phyloP scores from a whole-genome alignment of 306 rosid species.

The Prunus padus region DNA sequence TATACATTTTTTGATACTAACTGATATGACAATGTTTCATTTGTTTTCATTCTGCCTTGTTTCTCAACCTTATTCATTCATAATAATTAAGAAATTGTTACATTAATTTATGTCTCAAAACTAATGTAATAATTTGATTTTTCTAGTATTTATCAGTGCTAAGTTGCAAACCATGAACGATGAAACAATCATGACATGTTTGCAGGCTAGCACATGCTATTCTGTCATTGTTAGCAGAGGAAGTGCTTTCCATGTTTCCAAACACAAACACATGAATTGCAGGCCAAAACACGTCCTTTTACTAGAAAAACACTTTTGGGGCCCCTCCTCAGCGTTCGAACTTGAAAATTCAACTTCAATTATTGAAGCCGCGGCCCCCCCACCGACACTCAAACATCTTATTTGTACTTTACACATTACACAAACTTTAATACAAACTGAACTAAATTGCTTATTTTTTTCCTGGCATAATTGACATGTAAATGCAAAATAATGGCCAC shows the following conservation, averaged over 20 bases:
- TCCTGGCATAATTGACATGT: too few relatives aligned
- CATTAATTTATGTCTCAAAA: too few relatives aligned
- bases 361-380: slow-evolving; percentile 2
- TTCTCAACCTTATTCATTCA: too few relatives aligned
- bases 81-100: too few relatives aligned
- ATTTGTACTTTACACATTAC: too few relatives aligned
- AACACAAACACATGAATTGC: not conserved
- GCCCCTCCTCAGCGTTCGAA: not conserved
- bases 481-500: too few relatives aligned
- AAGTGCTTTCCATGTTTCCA: slow-evolving; percentile 18
- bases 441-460: too few relatives aligned
- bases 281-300: not conserved
- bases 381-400: slow-evolving; percentile 21
- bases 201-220: not conserved
- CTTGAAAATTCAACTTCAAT: slow-evolving; percentile 11
- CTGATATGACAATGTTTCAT: too few relatives aligned
- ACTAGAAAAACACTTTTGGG: not conserved
- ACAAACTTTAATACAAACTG: not conserved
- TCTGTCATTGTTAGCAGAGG: not conserved
- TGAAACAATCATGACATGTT: not conserved
- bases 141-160: too few relatives aligned
- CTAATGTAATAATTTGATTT: too few relatives aligned
- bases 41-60: too few relatives aligned
- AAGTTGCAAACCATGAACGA: not conserved
- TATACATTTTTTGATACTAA: too few relatives aligned